phyloP scores from a whole-genome alignment of 2,329 filamentous ascomycete genomes.

The Curvularia hawaiiensis region DNA sequence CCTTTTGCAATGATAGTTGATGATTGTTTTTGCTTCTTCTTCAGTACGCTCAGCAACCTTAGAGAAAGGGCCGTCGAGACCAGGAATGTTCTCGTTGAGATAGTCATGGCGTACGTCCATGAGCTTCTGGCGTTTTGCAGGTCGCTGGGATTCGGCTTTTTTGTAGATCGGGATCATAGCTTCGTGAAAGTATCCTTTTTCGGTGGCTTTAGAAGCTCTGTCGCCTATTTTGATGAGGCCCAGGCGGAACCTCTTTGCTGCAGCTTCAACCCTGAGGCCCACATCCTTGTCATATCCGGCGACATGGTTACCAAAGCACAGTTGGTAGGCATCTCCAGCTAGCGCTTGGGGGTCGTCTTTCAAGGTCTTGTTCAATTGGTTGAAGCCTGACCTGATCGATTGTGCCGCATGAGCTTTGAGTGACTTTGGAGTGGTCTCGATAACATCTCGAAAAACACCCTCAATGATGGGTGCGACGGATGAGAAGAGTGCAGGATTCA shows the following conservation, averaged over 20 bases:
- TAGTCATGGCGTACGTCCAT: conserved; percentile 8
- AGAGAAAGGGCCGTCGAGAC: conserved; percentile 3
- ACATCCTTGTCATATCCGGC: background rate
- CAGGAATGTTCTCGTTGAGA: conserved; percentile 4
- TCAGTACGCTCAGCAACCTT: background rate
- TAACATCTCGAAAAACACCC: conserved; percentile 1
- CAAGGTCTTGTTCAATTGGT: conserved; percentile 2
- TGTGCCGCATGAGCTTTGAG: conserved; percentile 14
- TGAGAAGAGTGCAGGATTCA: conserved; percentile 10
- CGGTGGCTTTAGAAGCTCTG: background rate
- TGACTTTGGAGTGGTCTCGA: background rate
- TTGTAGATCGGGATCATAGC: conserved; percentile 21
- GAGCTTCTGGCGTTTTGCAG: conserved; percentile 5
- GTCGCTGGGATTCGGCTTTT: background rate
- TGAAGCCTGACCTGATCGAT: conserved; percentile 1
- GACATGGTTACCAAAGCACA: conserved; percentile 14
- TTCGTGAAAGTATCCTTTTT: conserved; percentile 17
- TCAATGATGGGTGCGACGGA: background rate
- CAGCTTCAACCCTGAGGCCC: conserved; percentile 3
- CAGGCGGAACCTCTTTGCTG: conserved; percentile 4
- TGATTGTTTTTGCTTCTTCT: background rate
- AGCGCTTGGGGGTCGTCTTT: conserved; percentile 16
- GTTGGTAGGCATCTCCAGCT: conserved; percentile 15
- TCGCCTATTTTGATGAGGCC: conserved; percentile 1
- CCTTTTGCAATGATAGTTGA: background rate